Evolutionary conservation across 192 early-diverging fungal species (phyloP).

Genomic region (Gigaspora rosea): DNA sequence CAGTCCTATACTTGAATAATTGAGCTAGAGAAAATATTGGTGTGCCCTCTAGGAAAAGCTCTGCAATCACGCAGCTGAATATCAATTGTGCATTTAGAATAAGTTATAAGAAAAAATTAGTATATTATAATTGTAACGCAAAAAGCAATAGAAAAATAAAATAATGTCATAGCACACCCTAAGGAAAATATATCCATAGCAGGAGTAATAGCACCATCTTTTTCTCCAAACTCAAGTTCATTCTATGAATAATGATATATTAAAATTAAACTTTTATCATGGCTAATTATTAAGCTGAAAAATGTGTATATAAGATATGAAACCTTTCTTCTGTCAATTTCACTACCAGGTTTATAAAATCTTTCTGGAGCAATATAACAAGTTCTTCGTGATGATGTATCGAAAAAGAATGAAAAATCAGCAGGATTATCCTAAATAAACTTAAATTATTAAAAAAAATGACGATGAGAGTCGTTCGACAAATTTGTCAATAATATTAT

Average conservation of each 20-base stretch:
- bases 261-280: not conserved
- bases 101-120: not conserved
- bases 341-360: conserved; percentile 77
- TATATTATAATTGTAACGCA: not conserved
- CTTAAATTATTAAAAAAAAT: conserved; percentile 2
- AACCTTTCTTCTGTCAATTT: conserved; percentile 55
- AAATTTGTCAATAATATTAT: not conserved
- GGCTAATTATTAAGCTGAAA: not conserved
- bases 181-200: conserved; percentile 96
- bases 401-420: conserved; percentile 96
- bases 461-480: not conserved
- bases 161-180: conserved; percentile 57
- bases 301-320: not conserved
- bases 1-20: conserved; percentile 83
- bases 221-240: conserved; percentile 36
- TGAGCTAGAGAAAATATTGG: conserved; percentile 91
- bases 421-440: conserved; percentile 84
- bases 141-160: not conserved
- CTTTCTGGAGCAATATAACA: conserved; percentile 97
- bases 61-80: conserved; percentile 78
- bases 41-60: conserved; percentile 91
- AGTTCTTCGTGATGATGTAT: conserved; percentile 81
- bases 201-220: conserved; percentile 56
- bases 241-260: conserved; percentile 28
- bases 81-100: not conserved